Evolutionary conservation across 2,329 filamentous ascomycete genomes (phyloP), one percentile per base, ranked within the genome.

Genomic region (Trichoderma arundinaceum): DNA sequence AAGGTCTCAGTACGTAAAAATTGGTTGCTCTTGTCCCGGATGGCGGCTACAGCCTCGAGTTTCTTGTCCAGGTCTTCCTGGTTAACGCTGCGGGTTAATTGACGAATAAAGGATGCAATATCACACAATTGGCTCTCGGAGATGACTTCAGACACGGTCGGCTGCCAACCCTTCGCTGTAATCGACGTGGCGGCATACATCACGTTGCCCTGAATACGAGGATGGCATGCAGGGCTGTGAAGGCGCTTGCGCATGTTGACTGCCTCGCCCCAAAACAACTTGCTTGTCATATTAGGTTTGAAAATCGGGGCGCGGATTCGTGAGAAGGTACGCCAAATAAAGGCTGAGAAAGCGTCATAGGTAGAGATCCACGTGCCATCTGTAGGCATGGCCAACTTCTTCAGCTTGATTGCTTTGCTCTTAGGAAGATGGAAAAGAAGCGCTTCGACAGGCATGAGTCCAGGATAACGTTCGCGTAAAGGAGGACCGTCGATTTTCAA

Each of bases 291-390:
- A 8, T 54, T 15, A n/a, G 32, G 22, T n/a, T 38, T 38, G 32
- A 35, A 54, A 10, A 38, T 38, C 2, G 28, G 51, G 12, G 51
- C 32, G 10, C 51, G 22, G 10, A 35, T 5, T 8, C 51, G 28
- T 54, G 51, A 17, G 6, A 54, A 19, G 32, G 22, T 19, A 7
- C 51, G 51, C 51, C 51, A 54, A 35, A 54, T 54, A 15, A 54
- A 54, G n/a, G 51, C 51, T 10, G 51, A 35, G 10, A 54, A 35
- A 15, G 51, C 51, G 35, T 54, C 51, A 39, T 54, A 54, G 17
- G 51, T 54, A 8, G 51, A 54, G 32, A 54, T 38, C 35, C 51
- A 39, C 22, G 51, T 28, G 10, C 51, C 51, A 9, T 54, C 51
- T 5, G 22, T 17, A 54, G 51, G 51, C 10, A 13, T 33, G 32